A percentile compares a stretch with the other conserved stretches of the same genome.
phyloP scores from a whole-genome alignment of 1,284 basidiomycete species.

The Wolfiporia cocos region DNA sequence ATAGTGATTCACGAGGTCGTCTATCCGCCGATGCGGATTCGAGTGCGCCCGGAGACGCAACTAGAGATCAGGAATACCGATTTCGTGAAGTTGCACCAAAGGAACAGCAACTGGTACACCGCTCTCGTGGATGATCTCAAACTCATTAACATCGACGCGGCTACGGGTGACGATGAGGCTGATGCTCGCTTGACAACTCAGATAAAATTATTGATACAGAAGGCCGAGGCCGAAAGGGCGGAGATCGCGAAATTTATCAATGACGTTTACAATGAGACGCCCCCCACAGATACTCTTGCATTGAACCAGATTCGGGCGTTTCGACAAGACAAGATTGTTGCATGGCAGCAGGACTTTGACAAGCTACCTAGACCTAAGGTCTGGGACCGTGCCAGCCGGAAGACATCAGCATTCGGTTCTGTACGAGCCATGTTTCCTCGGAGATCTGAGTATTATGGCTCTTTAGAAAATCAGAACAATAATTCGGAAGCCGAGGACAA shows the following conservation, averaged over 20 bases:
- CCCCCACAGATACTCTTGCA: conserved; percentile 81
- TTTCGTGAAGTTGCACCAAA: conserved; percentile 71
- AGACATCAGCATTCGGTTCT: conserved; percentile 59
- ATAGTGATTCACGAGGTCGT: conserved; percentile 83
- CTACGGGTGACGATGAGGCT: conserved; percentile 65
- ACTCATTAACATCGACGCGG: conserved; percentile 70
- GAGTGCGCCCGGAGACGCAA: conserved; percentile 81
- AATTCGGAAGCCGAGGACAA: conserved; percentile 78
- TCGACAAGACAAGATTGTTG: conserved; percentile 93
- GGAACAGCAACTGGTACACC: conserved; percentile 69
- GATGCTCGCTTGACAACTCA: conserved; percentile 55
- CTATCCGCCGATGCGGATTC: conserved; percentile 85
- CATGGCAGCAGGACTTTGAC: conserved; percentile 89
- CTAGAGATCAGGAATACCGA: conserved; percentile 88
- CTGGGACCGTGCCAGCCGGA: conserved; percentile 42
- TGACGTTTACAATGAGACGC: conserved; percentile 73
- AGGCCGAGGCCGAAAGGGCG: conserved; percentile 70
- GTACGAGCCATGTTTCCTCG: conserved; percentile 67
- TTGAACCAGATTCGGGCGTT: conserved; percentile 85
- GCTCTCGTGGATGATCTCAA: conserved; percentile 69
- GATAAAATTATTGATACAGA: conserved; percentile 61
- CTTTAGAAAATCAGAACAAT: conserved; percentile 50
- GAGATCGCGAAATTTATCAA: conserved; percentile 78
- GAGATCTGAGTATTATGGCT: conserved; percentile 43
- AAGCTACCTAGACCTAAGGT: conserved; percentile 58